A percentile compares a stretch with the other conserved stretches of the same genome.
These are phyloP conservation scores for Furcasterigmium sp. DNA, from an alignment of 2,329 filamentous ascomycete species.

Conservation along the genomic window DNA sequence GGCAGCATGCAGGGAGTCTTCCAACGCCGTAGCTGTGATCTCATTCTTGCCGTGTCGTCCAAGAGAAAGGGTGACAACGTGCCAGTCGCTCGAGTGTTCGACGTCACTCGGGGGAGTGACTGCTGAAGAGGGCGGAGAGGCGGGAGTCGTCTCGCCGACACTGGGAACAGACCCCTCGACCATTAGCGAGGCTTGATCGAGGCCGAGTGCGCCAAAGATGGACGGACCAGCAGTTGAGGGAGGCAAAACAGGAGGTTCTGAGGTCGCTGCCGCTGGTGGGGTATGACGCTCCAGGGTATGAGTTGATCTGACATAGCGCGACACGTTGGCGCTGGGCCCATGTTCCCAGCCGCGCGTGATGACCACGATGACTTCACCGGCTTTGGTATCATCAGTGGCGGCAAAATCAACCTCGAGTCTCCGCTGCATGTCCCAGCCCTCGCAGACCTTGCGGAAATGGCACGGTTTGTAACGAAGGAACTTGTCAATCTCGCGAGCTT, in stretches of 20 bases:
- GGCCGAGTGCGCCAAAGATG: too few relatives aligned
- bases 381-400: constrained; percentile 67
- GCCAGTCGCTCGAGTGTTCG: constrained; percentile 6
- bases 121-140: neutral
- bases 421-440: constrained; percentile 90
- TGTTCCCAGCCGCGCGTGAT: constrained; percentile 68
- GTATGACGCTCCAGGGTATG: neutral
- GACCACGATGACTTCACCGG: constrained; percentile 72
- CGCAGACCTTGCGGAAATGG: constrained; percentile 72
- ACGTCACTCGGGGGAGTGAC: too few relatives aligned
- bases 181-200: constrained; percentile 1
- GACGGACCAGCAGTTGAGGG: too few relatives aligned
- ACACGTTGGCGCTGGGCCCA: constrained; percentile 36
- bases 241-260: neutral
- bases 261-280: constrained; percentile 6
- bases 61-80: constrained; percentile 4
- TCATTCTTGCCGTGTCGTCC: constrained; percentile 42
- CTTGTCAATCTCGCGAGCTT: constrained; percentile 76
- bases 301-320: constrained; percentile 34
- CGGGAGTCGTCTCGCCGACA: neutral
- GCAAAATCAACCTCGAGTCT: constrained; percentile 85
- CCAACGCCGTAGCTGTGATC: constrained; percentile 67
- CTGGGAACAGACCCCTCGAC: neutral
- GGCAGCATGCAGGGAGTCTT: constrained; percentile 67
- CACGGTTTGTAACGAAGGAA: constrained; percentile 68